phyloP scores from a whole-genome alignment of 441 rosid species.

The Kokia cookei region DNA sequence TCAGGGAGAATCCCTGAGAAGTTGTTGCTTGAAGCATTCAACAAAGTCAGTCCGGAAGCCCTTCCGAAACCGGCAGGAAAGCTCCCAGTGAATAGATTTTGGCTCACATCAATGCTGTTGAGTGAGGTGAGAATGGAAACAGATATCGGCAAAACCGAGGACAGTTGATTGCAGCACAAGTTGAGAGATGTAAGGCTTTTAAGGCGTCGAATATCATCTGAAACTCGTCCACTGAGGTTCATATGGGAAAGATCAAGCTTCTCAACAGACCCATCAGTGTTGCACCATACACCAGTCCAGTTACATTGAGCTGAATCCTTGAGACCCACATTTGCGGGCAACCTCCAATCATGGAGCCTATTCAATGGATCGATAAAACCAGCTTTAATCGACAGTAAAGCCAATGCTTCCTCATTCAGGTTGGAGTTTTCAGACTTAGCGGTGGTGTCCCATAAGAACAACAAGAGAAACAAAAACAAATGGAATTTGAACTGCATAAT shows the following conservation, averaged over 20 bases:
- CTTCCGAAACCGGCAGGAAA: constrained; percentile 55
- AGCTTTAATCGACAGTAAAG: constrained; percentile 52
- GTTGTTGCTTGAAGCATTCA: constrained; percentile 86
- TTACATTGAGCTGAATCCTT: constrained; percentile 38
- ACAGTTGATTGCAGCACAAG: constrained; percentile 67
- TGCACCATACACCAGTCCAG: constrained; percentile 86
- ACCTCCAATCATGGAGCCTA: constrained; percentile 65
- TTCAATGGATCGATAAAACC: constrained; percentile 54
- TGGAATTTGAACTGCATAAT: constrained; percentile 24
- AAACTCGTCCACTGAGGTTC: constrained; percentile 71
- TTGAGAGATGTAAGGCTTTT: constrained; percentile 49
- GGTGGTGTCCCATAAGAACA: constrained; percentile 33
- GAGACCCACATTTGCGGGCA: constrained; percentile 18
- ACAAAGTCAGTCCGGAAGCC: constrained; percentile 45
- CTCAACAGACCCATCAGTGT: constrained; percentile 54
- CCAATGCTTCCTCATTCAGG: constrained; percentile 36
- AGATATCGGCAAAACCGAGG: constrained; percentile 39
- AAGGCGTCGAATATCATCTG: constrained; percentile 51
- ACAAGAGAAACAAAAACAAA: constrained; percentile 1
- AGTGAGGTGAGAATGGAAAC: constrained; percentile 47
- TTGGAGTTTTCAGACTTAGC: constrained; percentile 19
- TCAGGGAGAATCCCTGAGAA: constrained; percentile 69
- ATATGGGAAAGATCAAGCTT: constrained; percentile 66
- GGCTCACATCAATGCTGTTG: constrained; percentile 62
- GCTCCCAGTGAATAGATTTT: constrained; percentile 57